A percentile compares a stretch with the other conserved stretches of the same genome.
Evolutionary conservation across 2,329 filamentous ascomycete species (phyloP).

Genomic region (Colletotrichum spaethianum): DNA sequence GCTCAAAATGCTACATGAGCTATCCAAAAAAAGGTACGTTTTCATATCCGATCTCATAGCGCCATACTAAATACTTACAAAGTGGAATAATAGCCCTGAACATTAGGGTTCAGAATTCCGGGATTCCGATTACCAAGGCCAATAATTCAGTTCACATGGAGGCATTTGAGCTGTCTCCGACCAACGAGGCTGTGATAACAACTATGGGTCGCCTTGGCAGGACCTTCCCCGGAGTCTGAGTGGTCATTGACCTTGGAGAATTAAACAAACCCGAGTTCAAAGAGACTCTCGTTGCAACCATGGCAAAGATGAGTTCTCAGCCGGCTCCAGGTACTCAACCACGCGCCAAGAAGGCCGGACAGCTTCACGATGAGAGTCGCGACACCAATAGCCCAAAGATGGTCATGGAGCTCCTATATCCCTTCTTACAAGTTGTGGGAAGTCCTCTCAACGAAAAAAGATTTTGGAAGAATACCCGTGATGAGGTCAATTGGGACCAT

Average conservation of each 20-base stretch:
- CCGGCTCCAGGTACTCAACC: conserved; percentile 38
- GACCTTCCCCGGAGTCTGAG: conserved; percentile 46
- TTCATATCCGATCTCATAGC: not conserved
- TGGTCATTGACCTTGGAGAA: conserved; percentile 41
- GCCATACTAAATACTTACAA: conserved; percentile 1
- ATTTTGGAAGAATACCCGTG: conserved; percentile 67
- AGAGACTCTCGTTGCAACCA: conserved; percentile 43
- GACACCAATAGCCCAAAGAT: conserved; percentile 65
- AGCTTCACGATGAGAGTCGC: conserved; percentile 56
- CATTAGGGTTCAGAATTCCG: conserved; percentile 54
- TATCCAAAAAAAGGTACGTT: not conserved
- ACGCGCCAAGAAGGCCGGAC: conserved; percentile 54
- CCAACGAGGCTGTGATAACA: conserved; percentile 45
- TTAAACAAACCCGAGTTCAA: conserved; percentile 43
- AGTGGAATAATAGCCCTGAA: conserved; percentile 46
- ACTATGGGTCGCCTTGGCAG: conserved; percentile 50
- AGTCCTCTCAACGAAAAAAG: conserved; percentile 41
- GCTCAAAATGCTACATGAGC: not conserved
- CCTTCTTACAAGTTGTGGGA: conserved; percentile 58
- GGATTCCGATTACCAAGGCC: conserved; percentile 47
- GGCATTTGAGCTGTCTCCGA: conserved; percentile 52
- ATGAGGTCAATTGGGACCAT: conserved; percentile 64
- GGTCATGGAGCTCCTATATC: conserved; percentile 63
- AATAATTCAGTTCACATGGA: conserved; percentile 47
- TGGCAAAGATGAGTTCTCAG: conserved; percentile 50